Evolutionary conservation across 2,329 filamentous ascomycete species (phyloP).

Genomic region (Sporothrix luriei): DNA sequence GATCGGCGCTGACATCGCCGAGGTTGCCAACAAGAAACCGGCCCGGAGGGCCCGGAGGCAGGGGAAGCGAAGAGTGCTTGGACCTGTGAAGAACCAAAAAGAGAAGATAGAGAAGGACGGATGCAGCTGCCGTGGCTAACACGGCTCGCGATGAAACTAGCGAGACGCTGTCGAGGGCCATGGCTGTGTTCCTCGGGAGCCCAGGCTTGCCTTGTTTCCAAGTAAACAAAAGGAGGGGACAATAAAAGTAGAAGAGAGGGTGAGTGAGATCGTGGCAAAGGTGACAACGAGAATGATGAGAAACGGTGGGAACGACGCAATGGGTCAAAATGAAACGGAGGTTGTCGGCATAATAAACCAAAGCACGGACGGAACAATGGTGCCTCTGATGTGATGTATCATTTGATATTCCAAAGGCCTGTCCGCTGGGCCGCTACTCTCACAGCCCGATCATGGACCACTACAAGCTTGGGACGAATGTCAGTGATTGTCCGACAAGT

Average conservation of each 20-base stretch:
- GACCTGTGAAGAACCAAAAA: conserved; percentile 13
- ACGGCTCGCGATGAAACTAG: conserved; percentile 1
- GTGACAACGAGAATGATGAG: too few relatives aligned
- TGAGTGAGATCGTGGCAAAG: too few relatives aligned
- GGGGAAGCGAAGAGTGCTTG: conserved; percentile 18
- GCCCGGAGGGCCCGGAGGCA: conserved; percentile 35
- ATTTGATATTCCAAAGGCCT: background rate
- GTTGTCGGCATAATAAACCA: background rate
- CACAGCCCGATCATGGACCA: background rate
- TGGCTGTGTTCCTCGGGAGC: background rate
- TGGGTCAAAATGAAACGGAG: background rate
- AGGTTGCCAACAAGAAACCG: conserved; percentile 79
- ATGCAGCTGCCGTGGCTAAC: conserved; percentile 18
- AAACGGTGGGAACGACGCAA: background rate
- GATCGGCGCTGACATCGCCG: conserved; percentile 88
- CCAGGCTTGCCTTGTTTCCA: too few relatives aligned
- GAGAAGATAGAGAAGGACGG: conserved; percentile 22
- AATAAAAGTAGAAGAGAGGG: background rate
- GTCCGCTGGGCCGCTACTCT: background rate
- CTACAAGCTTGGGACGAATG: background rate
- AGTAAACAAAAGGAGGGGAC: background rate
- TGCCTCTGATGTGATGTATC: background rate
- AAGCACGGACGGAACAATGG: background rate
- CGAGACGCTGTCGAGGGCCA: conserved; percentile 6
- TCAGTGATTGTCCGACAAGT: background rate